phyloP scores from a whole-genome alignment of 352 stramenopile genomes.

The Pythium grandisporangium region DNA sequence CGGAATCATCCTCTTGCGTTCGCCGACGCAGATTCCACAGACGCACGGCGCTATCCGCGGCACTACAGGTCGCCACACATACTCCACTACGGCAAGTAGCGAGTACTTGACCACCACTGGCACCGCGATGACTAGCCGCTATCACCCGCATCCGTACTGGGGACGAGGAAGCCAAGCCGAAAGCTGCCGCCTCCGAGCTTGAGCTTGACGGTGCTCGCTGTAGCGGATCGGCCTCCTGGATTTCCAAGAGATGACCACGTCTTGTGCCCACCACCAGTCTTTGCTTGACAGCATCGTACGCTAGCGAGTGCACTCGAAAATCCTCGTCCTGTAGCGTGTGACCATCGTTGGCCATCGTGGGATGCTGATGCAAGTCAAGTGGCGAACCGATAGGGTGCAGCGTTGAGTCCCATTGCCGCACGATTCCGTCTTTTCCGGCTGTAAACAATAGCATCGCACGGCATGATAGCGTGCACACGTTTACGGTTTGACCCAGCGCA shows the following conservation, averaged over 20 bases:
- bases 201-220: neutral
- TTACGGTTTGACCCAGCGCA: conserved; percentile 35
- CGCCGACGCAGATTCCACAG: conserved; percentile 54
- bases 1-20: conserved; percentile 12
- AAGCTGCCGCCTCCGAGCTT: no score
- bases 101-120: conserved; percentile 11
- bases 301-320: conserved; percentile 58
- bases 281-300: conserved; percentile 40
- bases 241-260: conserved; percentile 7
- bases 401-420: conserved; percentile 80
- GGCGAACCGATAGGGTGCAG: conserved; percentile 57
- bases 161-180: no score
- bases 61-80: conserved; percentile 39
- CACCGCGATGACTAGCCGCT: conserved; percentile 30
- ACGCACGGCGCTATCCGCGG: conserved; percentile 24
- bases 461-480: conserved; percentile 42
- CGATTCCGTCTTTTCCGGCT: conserved; percentile 55
- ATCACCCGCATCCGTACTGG: conserved; percentile 30
- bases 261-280: conserved; percentile 49
- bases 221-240: conserved; percentile 1
- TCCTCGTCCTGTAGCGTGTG: conserved; percentile 29
- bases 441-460: conserved; percentile 76
- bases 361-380: conserved; percentile 38
- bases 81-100: conserved; percentile 20
- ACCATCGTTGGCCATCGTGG: conserved; percentile 3